Evolutionary conservation across 805 yeast species (phyloP), one percentile per base, ranked within the genome.

Genomic region (Isabelozyma gotoi): DNA sequence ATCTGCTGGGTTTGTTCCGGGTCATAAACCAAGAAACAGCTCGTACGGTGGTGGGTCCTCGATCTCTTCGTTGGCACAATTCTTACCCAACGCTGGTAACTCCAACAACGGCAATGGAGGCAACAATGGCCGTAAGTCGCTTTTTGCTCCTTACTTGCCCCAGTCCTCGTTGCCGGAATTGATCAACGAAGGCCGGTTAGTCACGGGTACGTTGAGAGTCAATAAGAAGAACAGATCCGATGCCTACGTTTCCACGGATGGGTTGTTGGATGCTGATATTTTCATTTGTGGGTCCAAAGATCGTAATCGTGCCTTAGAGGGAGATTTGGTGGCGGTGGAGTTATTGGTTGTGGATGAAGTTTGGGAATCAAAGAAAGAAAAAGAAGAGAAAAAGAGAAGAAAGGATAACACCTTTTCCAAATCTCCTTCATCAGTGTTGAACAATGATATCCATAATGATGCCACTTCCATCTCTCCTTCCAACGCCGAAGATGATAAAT

Each of bases 201-300:
- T 94, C 6, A 84, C 96, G 3, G 99, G 99, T 55, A 85, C 85
- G 19, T 73, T 94, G 55, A 79, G 99, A 51, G 99, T 94, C 36
- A 94, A 94, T 69, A 91, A 90, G 66, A 94, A 94, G 66, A 94
- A 94, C 63, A 78, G 99, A 56, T 89, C 97, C 1, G 98, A 94
- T 67, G 99, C 99, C 0, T 94, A 95, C 67, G 98, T 94, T n/a
- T 82, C 96, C 5, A 92, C 98, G 0, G 97, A 91, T 62, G 97
- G 97, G 1, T 77, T 91, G 24, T 76, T 94, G 49, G 99, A 94
- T 65, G 96, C 99, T 0, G 99, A 94, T 65, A 89, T 94, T 48
- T 94, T 90, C 60, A 94, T 94, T 52, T 94, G 98, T 71, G 99
- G 99, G 8, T 91, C 98, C 8, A 94, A 94, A 63, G 99, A 94